phyloP scores from a whole-genome alignment of 805 yeast species.

The Nakazawaea holstii region DNA sequence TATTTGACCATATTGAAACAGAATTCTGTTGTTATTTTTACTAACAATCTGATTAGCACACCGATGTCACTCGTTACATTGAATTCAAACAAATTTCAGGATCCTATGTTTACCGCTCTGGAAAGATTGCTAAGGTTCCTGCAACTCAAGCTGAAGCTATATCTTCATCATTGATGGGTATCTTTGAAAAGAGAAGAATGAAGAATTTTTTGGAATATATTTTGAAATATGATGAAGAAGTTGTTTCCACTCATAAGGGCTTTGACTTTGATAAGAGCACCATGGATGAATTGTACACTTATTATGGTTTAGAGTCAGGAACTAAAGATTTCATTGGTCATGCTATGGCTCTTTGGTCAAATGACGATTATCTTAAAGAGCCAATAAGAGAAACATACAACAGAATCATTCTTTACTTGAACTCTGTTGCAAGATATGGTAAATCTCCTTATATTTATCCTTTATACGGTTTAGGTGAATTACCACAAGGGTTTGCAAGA shows the following conservation, averaged over 20 bases:
- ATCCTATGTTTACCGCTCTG: conserved; percentile 85
- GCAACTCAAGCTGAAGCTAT: conserved; percentile 88
- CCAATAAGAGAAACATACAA: conserved; percentile 92
- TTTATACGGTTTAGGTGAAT: conserved; percentile 91
- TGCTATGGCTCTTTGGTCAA: conserved; percentile 96
- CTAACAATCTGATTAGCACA: conserved; percentile 40
- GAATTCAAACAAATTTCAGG: conserved; percentile 98
- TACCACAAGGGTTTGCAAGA: conserved; percentile 99
- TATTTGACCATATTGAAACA: background rate
- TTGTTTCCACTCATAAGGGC: conserved; percentile 75
- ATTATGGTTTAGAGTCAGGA: conserved; percentile 87
- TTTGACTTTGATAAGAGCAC: conserved; percentile 81
- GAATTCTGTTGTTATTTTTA: background rate
- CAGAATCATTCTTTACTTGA: conserved; percentile 77
- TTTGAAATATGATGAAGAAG: conserved; percentile 75
- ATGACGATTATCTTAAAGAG: conserved; percentile 80
- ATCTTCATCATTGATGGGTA: conserved; percentile 87
- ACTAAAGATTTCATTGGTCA: conserved; percentile 97
- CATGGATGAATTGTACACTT: conserved; percentile 84
- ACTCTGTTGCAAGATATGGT: conserved; percentile 91
- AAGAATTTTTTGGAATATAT: conserved; percentile 87
- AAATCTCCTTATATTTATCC: conserved; percentile 96
- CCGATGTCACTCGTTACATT: conserved; percentile 92
- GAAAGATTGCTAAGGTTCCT: conserved; percentile 92
- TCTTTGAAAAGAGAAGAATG: conserved; percentile 94